Base-by-base conservation (phyloP, 2,329 filamentous ascomycete species). In the Penicillium sp. region DNA sequence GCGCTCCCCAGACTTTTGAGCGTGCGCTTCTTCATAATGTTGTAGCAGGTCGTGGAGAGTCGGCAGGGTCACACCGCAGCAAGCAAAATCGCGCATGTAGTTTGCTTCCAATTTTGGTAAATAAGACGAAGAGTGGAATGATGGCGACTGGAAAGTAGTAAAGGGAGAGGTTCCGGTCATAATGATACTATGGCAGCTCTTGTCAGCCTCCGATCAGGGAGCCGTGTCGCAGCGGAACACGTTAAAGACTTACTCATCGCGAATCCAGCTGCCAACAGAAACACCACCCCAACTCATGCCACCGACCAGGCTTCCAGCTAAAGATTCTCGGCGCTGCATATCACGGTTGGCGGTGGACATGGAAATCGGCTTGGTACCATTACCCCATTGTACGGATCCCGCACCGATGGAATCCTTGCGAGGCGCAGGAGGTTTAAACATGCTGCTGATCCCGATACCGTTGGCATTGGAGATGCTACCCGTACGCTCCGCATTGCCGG, bases 151-250 rank as follows among this genome's bases (percentile, higher is more conserved):
- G 71, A 93, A 88, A 63, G 88, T 84, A 63, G 88, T 84, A 73
- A 94, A 96, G 11, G 95, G 95, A n/a, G 95, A 98, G 19, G 93
- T 97, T 72, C 95, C 93, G 63, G 92, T 88, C 91, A 97, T 97
- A 76, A 96, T 90, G 74, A 97, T 93, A 77, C 93, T 97, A 75
- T 58, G 68, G 70, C 69, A 31, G 11, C 11, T 26, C n/a, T n/a
- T 7, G 56, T 67, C 52, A 67, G 58, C 47, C 29, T 58, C 21
- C 53, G 21, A 47, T 44, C 30, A 44, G 35, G 30, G n/a, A 13
- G 7, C 7, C 11, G 26, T 21, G 29, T 9, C 26, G 8, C 30
- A 35, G 29, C 26, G 26, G 30, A 30, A 52, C 56, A 26, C 56
- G 55, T 52, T 30, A 50, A 46, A 60, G 50, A 90, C 94, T 88